These are phyloP conservation scores for Metschnikowia sp. DNA, from an alignment of 805 yeast species.

Conservation along the genomic window DNA sequence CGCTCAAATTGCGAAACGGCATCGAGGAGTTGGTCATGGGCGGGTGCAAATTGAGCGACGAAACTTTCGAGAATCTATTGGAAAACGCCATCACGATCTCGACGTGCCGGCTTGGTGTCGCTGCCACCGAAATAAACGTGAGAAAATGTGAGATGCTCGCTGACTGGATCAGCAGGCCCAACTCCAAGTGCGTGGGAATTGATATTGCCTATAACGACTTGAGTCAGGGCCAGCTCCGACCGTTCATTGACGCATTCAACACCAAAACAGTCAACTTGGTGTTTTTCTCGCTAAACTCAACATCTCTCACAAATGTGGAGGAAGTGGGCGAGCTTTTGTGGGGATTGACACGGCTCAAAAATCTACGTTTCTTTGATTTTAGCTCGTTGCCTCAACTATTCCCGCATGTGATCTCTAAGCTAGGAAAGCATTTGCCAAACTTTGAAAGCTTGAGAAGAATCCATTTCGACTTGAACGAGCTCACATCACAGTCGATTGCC, in stretches of 20 bases:
- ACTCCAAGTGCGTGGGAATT: constrained; percentile 49
- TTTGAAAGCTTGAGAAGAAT: constrained; percentile 46
- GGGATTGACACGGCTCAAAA: constrained; percentile 35
- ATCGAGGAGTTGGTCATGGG: constrained; percentile 56
- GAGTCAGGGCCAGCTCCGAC: constrained; percentile 43
- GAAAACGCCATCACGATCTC: constrained; percentile 37
- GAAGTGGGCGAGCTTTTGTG: constrained; percentile 36
- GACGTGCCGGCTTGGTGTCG: constrained; percentile 53
- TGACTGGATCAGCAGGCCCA: constrained; percentile 44
- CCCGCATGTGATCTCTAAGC: constrained; percentile 46
- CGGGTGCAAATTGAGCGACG: constrained; percentile 49
- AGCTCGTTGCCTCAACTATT: constrained; percentile 51
- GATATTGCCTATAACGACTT: constrained; percentile 56
- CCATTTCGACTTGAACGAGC: constrained; percentile 53
- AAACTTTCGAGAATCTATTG: constrained; percentile 39
- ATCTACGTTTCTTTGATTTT: constrained; percentile 49
- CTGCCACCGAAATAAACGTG: constrained; percentile 46
- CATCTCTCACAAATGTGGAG: constrained; percentile 42
- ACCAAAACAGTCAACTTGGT: constrained; percentile 35
- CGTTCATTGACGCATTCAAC: constrained; percentile 42
- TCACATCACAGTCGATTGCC: constrained; percentile 44
- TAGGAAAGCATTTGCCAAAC: constrained; percentile 44
- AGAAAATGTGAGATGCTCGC: constrained; percentile 42
- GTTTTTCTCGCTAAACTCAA: constrained; percentile 52
- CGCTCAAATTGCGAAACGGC: constrained; percentile 46